phyloP scores from a whole-genome alignment of 1,284 basidiomycete genomes.

The Microbotryum silenes-acaulis region DNA sequence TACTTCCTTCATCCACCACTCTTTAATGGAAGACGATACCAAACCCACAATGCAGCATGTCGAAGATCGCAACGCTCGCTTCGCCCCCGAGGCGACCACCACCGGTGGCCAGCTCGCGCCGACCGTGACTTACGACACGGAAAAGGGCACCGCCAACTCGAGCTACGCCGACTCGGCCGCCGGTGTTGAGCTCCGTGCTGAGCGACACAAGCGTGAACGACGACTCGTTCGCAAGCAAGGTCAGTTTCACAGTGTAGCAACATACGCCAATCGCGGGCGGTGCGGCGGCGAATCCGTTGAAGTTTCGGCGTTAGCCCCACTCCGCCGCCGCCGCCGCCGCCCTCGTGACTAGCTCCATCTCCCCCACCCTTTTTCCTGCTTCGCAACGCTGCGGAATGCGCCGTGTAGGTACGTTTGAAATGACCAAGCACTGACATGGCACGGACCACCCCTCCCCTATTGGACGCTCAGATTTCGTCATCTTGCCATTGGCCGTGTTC shows the following conservation, averaged over 20 bases:
- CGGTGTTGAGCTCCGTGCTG: constrained; percentile 34
- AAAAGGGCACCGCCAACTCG: constrained; percentile 33
- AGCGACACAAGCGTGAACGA: constrained; percentile 35
- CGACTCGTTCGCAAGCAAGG: constrained; percentile 40
- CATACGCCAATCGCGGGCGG: background rate
- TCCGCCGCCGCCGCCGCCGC: background rate
- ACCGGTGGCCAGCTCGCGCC: background rate
- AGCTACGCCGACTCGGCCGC: constrained; percentile 34
- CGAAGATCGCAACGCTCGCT: constrained; percentile 7
- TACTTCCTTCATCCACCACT: background rate
- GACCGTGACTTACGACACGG: constrained; percentile 22
- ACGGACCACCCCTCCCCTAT: too few relatives aligned
- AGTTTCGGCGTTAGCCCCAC: background rate
- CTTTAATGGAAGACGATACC: background rate
- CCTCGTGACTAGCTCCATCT: background rate
- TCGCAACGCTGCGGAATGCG: too few relatives aligned
- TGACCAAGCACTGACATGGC: too few relatives aligned
- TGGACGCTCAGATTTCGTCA: constrained; percentile 35
- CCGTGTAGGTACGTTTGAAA: too few relatives aligned
- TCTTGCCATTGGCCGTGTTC: constrained; percentile 43
- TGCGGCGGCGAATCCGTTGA: too few relatives aligned
- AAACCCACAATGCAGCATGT: constrained; percentile 4
- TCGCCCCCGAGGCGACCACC: constrained; percentile 10
- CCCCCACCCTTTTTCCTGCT: too few relatives aligned
- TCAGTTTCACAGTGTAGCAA: constrained; percentile 19